Percentiles rank a stretch among this genome's conserved stretches.
phyloP scores from a whole-genome alignment of 331 rosid genomes.

The Saraca asoca region DNA sequence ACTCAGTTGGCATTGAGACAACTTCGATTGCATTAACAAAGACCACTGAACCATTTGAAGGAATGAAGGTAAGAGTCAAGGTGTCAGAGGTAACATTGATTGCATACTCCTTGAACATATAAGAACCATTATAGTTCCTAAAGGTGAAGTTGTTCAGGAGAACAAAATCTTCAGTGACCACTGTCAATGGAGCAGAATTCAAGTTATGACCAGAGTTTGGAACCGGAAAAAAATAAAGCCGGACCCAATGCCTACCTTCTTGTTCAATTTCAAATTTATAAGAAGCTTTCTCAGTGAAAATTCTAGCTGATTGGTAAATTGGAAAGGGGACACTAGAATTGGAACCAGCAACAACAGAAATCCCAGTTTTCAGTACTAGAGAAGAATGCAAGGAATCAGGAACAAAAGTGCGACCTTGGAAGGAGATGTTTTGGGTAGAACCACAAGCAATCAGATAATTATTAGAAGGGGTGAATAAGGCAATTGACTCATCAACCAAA shows the following conservation, averaged over 20 bases:
- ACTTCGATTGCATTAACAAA: constrained; percentile 66
- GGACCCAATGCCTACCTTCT: constrained; percentile 62
- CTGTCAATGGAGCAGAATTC: constrained; percentile 49
- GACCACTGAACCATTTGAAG: constrained; percentile 46
- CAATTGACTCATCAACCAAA: constrained; percentile 29
- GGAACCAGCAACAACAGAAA: constrained; percentile 42
- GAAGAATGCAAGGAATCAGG: constrained; percentile 54
- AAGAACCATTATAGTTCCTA: constrained; percentile 47
- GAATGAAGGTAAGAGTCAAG: constrained; percentile 51
- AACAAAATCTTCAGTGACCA: constrained; percentile 53
- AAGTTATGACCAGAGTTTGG: constrained; percentile 37
- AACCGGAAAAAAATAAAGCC: constrained; percentile 52
- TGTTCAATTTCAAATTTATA: constrained; percentile 46
- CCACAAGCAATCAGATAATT: constrained; percentile 64
- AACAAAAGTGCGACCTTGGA: constrained; percentile 53
- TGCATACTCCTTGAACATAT: constrained; percentile 57
- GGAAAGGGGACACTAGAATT: constrained; percentile 47
- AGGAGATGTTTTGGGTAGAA: constrained; percentile 47
- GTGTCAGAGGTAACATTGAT: constrained; percentile 47
- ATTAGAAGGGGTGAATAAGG: constrained; percentile 49
- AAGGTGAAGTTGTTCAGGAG: constrained; percentile 57
- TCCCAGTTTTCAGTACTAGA: constrained; percentile 38
- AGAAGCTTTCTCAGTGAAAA: constrained; percentile 42
- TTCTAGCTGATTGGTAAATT: constrained; percentile 50
- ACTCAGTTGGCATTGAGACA: constrained; percentile 54